Evolutionary conservation across 441 rosid genomes (phyloP).

Genomic region (Euphorbia schlechtendalii): DNA sequence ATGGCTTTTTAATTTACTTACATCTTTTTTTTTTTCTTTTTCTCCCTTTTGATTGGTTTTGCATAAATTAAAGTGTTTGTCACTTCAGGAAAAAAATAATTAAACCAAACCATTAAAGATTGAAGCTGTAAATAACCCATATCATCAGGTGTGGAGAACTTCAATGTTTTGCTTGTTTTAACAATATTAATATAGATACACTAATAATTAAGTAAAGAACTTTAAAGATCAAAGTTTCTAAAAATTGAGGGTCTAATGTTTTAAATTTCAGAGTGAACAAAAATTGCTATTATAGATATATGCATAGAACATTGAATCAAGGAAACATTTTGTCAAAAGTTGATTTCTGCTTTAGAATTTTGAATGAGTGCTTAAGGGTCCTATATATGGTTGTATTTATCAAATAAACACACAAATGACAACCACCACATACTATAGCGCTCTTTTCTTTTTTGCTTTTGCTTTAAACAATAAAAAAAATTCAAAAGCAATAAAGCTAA

Average conservation of each 20-base stretch:
- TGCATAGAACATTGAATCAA: not conserved
- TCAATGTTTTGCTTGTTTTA: not conserved
- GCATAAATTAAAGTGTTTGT: not conserved
- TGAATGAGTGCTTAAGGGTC: not conserved
- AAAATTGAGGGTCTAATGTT: not conserved
- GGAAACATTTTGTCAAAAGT: constrained; percentile 4
- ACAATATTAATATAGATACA: not conserved
- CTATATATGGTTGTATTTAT: not conserved
- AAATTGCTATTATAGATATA: not conserved
- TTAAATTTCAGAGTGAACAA: not conserved
- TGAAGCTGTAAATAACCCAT: not conserved
- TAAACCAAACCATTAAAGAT: not conserved
- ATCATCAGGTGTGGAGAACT: not conserved
- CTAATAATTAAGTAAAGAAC: not conserved
- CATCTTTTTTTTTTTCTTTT: not conserved
- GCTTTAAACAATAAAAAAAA: not conserved
- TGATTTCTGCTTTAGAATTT: not conserved
- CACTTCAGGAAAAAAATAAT: not conserved
- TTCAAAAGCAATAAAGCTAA: constrained; percentile 3
- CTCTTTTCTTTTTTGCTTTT: not conserved
- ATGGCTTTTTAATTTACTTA: not conserved
- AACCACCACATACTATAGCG: constrained; percentile 5
- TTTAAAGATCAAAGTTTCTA: not conserved
- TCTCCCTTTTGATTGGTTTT: not conserved
- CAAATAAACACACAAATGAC: constrained; percentile 9